phyloP scores from a whole-genome alignment of 192 early-diverging fungal genomes.

The Diversispora epigaea region DNA sequence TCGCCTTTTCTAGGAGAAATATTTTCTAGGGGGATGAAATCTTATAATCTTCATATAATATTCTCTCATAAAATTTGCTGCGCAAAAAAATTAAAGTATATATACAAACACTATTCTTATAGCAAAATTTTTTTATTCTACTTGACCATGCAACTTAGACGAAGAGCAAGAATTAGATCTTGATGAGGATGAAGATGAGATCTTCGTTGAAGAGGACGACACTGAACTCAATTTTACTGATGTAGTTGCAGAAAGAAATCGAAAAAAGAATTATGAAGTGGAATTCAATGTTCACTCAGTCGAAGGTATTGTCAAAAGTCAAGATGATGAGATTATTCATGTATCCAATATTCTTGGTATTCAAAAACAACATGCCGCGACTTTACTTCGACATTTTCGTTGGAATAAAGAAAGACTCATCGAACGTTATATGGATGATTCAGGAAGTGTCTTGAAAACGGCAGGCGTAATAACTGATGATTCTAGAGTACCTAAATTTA shows the following conservation, averaged over 20 bases:
- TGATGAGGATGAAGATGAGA: slow-evolving; percentile 14
- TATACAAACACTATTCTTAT: not conserved
- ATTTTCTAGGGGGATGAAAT: not conserved
- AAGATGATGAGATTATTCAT: slow-evolving; percentile 66
- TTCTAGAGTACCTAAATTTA: slow-evolving; percentile 37
- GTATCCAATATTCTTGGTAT: slow-evolving; percentile 75
- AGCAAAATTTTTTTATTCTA: not conserved
- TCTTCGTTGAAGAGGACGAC: slow-evolving; percentile 43
- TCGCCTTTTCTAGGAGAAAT: not conserved
- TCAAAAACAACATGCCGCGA: slow-evolving; percentile 64
- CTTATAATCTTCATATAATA: not conserved
- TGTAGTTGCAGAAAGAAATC: slow-evolving; percentile 58
- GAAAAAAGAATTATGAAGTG: slow-evolving; percentile 69
- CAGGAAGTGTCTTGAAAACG: slow-evolving; percentile 54
- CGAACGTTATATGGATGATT: slow-evolving; percentile 74
- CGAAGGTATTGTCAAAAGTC: slow-evolving; percentile 59
- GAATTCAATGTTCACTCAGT: slow-evolving; percentile 69
- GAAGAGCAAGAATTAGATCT: not conserved
- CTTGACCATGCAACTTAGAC: not conserved
- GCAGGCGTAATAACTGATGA: slow-evolving; percentile 74
- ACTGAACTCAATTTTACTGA: slow-evolving; percentile 58
- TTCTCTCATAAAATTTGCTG: not conserved
- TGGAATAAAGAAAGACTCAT: slow-evolving; percentile 88
- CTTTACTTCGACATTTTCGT: slow-evolving; percentile 72
- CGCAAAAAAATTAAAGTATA: not conserved